A percentile compares a stretch with the other conserved stretches of the same genome.
phyloP scores from a whole-genome alignment of 1,284 basidiomycete genomes.

The Cryptococcus sp. region DNA sequence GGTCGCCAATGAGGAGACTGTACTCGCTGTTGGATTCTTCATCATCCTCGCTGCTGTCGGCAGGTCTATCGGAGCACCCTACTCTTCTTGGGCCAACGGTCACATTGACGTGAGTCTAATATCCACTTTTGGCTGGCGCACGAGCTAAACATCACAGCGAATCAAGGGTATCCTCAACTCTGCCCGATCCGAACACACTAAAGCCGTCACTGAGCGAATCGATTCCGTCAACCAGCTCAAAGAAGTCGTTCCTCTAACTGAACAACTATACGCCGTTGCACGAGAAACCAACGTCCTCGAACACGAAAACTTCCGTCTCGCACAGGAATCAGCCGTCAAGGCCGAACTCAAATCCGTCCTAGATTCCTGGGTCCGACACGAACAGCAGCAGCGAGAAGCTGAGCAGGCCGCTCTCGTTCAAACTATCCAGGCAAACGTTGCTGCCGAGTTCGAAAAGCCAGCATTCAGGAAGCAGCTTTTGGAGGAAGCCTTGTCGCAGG shows the following conservation, averaged over 20 bases:
- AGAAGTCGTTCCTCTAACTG: conserved; percentile 85
- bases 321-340: conserved; percentile 82
- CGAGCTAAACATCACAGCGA: conserved; percentile 46
- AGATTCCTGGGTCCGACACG: conserved; percentile 96
- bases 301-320: conserved; percentile 82
- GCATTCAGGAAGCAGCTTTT: conserved; percentile 92
- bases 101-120: conserved; percentile 59
- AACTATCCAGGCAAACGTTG: conserved; percentile 79
- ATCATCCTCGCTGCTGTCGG: conserved; percentile 84
- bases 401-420: conserved; percentile 90
- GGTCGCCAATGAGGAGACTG: conserved; percentile 89
- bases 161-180: conserved; percentile 77
- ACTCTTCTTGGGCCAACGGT: conserved; percentile 86
- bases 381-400: conserved; percentile 93
- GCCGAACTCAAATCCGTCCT: conserved; percentile 90
- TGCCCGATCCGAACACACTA: conserved; percentile 84
- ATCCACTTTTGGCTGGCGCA: too few species aligned
- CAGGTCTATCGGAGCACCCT: conserved; percentile 74
- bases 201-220: conserved; percentile 90
- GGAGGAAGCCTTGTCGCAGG: conserved; percentile 74
- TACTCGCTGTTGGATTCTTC: conserved; percentile 75
- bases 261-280: conserved; percentile 86
- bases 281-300: conserved; percentile 95
- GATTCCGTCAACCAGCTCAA: conserved; percentile 86
- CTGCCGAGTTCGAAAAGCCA: conserved; percentile 77